These are phyloP conservation scores for Aspergillus ruber DNA, from an alignment of 2,329 filamentous ascomycete genomes.

Conservation along the genomic window DNA sequence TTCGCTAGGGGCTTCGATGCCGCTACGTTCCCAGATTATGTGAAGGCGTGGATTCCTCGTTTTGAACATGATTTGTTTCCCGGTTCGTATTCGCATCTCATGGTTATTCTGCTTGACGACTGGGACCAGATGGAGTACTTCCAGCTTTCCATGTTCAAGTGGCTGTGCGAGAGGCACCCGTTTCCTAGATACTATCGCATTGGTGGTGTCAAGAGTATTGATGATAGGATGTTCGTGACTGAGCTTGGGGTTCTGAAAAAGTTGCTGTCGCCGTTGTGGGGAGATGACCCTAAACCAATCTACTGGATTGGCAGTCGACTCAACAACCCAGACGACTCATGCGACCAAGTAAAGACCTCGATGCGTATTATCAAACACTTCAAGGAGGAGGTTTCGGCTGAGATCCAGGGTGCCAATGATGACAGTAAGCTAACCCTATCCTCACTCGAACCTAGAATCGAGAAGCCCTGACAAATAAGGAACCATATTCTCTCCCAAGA, in stretches of 20 bases:
- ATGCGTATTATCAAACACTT: constrained; percentile 16
- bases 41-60: constrained; percentile 5
- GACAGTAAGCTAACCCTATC: constrained; percentile 10
- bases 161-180: constrained; percentile 28
- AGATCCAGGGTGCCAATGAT: constrained; percentile 5
- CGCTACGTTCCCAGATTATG: constrained; percentile 7
- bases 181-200: neutral
- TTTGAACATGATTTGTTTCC: constrained; percentile 10
- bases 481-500: constrained; percentile 10
- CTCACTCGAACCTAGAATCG: too few relatives aligned
- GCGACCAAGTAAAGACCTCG: constrained; percentile 12
- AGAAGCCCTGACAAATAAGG: constrained; percentile 6
- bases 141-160: constrained; percentile 57
- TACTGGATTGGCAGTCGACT: constrained; percentile 15
- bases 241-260: constrained; percentile 19
- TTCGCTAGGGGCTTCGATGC: constrained; percentile 18
- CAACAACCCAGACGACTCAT: constrained; percentile 4
- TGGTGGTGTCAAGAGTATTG: neutral
- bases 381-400: constrained; percentile 11
- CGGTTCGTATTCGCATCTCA: constrained; percentile 18
- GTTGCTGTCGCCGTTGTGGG: constrained; percentile 15
- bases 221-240: constrained; percentile 7
- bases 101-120: constrained; percentile 16
- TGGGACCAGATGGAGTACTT: constrained; percentile 59
- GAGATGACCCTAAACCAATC: constrained; percentile 6